Conservation (phyloP, 2,329 filamentous ascomycete species). For the Fusarium clavum region DNA sequence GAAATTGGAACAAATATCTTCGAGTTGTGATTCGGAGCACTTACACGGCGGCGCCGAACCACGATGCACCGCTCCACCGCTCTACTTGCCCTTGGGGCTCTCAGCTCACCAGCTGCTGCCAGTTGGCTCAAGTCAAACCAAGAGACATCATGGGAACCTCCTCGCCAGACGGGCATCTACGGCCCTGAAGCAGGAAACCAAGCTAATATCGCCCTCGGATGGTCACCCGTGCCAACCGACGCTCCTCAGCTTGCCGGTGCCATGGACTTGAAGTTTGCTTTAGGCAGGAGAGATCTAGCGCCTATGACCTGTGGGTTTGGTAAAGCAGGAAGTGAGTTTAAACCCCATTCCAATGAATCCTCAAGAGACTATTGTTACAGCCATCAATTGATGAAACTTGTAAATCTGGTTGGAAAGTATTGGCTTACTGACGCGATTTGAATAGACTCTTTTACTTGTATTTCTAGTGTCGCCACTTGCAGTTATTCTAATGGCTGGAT, state of each 20-base stretch:
- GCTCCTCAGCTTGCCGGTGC: constrained; percentile 47
- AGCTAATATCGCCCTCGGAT: constrained; percentile 47
- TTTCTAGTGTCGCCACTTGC: constrained; percentile 45
- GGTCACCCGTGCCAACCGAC: constrained; percentile 49
- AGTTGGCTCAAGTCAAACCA: constrained; percentile 44
- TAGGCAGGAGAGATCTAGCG: constrained; percentile 46
- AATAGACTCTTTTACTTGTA: constrained; percentile 48
- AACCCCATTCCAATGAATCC: not conserved
- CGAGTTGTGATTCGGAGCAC: not conserved
- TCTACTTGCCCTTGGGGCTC: constrained; percentile 43
- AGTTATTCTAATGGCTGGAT: constrained; percentile 43
- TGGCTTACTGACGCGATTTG: not conserved
- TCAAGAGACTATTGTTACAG: not conserved
- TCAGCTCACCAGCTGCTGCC: constrained; percentile 39
- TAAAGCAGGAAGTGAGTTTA: constrained; percentile 47
- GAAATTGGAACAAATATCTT: not conserved
- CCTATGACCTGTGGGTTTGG: constrained; percentile 50
- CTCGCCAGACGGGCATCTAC: constrained; percentile 43
- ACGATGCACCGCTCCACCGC: constrained; percentile 36
- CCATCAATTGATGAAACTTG: not conserved
- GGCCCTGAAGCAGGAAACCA: constrained; percentile 28
- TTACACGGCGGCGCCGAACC: not conserved
- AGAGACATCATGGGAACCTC: constrained; percentile 47
- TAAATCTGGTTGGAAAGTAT: not conserved
- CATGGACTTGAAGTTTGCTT: constrained; percentile 47